Percentiles rank a stretch among this genome's conserved stretches.
Evolutionary conservation across 73 alveolate genomes (phyloP).

Genomic region (Paramecium octaurelia): DNA sequence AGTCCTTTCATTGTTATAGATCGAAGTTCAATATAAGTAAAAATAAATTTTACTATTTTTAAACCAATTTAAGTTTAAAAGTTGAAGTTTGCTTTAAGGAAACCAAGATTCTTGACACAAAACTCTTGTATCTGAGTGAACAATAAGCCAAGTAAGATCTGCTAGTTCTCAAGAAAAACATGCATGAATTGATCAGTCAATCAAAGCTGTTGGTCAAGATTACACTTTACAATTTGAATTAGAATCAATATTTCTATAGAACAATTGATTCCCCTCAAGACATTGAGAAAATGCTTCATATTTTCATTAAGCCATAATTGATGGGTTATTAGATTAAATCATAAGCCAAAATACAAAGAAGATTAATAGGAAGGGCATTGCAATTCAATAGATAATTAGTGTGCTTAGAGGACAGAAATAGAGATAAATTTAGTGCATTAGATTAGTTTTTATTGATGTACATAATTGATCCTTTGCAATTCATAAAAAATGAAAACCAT

Average conservation of each 20-base stretch:
- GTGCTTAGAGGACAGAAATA: neutral
- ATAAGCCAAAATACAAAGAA: neutral
- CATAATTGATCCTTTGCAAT: neutral
- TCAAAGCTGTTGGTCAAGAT: neutral
- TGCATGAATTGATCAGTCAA: neutral
- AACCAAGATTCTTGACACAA: neutral
- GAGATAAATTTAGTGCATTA: neutral
- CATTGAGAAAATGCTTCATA: neutral
- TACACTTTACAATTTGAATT: neutral
- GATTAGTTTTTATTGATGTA: conserved; percentile 13
- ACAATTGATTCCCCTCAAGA: neutral
- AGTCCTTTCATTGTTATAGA: neutral
- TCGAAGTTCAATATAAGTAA: neutral
- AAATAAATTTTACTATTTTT: neutral
- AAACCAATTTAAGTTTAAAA: neutral
- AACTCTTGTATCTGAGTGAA: neutral
- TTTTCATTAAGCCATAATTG: neutral
- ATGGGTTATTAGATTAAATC: neutral
- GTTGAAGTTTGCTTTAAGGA: neutral
- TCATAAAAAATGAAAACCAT: neutral
- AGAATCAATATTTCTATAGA: neutral
- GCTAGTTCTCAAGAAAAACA: neutral
- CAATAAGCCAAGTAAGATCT: conserved; percentile 13
- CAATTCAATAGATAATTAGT: neutral
- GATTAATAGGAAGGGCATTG: neutral